Evolutionary conservation across 2,329 filamentous ascomycete genomes (phyloP).

Genomic region (Purpureocillium lavendulum): DNA sequence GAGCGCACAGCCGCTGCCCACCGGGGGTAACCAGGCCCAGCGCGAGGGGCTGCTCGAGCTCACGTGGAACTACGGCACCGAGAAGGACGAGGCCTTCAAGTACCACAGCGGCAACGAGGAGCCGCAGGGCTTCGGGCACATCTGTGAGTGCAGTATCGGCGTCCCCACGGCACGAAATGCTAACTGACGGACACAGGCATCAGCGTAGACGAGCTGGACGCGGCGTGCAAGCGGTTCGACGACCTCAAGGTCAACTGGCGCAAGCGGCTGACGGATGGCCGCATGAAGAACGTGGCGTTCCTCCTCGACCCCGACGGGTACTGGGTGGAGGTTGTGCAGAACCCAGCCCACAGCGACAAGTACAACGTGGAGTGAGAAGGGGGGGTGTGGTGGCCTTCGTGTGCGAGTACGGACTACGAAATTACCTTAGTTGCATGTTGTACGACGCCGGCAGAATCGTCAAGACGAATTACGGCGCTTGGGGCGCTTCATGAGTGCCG

Average conservation of each 20-base stretch:
- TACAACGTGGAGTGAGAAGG: conserved; percentile 9
- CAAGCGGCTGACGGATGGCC: conserved; percentile 86
- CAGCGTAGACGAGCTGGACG: conserved; percentile 79
- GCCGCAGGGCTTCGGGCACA: conserved; percentile 91
- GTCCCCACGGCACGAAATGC: neutral
- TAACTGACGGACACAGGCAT: conserved; percentile 44
- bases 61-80: conserved; percentile 77
- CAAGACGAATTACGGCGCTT: too few species aligned
- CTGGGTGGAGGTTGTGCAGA: conserved; percentile 76
- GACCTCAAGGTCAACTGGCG: conserved; percentile 79
- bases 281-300: conserved; percentile 92
- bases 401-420: neutral
- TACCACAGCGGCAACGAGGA: conserved; percentile 92
- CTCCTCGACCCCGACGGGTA: conserved; percentile 82
- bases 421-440: too few species aligned
- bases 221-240: conserved; percentile 81
- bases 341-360: conserved; percentile 55
- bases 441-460: too few species aligned
- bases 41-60: conserved; percentile 83
- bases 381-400: too few species aligned
- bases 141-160: conserved; percentile 64
- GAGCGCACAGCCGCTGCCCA: conserved; percentile 41
- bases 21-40: conserved; percentile 48
- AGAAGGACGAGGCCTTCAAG: conserved; percentile 73
- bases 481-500: too few species aligned